phyloP scores from a whole-genome alignment of 1,284 basidiomycete genomes.

The Sphaerobolus stellatus region DNA sequence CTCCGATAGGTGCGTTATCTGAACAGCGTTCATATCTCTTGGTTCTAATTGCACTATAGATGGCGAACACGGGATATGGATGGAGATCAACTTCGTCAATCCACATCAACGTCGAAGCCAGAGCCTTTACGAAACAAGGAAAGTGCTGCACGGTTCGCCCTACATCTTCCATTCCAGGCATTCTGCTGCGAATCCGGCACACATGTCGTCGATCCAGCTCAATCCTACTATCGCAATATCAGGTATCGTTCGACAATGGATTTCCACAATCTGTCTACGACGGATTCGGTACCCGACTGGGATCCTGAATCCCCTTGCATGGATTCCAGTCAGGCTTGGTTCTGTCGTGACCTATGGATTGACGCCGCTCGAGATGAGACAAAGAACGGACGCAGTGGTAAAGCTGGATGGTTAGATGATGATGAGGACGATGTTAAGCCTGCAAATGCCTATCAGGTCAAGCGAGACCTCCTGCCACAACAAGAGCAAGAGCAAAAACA shows the following conservation, averaged over 20 bases:
- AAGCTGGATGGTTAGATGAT: slow-evolving; percentile 18
- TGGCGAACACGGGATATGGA: slow-evolving; percentile 96
- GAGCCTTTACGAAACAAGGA: slow-evolving; percentile 84
- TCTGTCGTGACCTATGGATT: slow-evolving; percentile 92
- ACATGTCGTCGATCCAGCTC: slow-evolving; percentile 89
- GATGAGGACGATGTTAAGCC: slow-evolving; percentile 13
- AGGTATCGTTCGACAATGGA: slow-evolving; percentile 76
- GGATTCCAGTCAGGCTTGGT: slow-evolving; percentile 93
- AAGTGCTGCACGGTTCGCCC: slow-evolving; percentile 79
- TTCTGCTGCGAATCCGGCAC: slow-evolving; percentile 97
- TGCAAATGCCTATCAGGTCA: slow-evolving; percentile 8
- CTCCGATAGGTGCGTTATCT: slow-evolving; percentile 73
- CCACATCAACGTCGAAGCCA: slow-evolving; percentile 87
- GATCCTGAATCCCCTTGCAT: slow-evolving; percentile 82
- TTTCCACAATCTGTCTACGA: slow-evolving; percentile 73
- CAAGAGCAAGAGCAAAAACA: slow-evolving; percentile 28
- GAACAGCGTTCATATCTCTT: neutral
- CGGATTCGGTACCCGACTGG: slow-evolving; percentile 56
- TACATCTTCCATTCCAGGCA: slow-evolving; percentile 93
- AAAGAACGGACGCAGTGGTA: slow-evolving; percentile 35
- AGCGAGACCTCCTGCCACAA: slow-evolving; percentile 19
- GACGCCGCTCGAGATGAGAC: slow-evolving; percentile 76
- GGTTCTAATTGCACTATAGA: slow-evolving; percentile 37
- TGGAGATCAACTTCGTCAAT: slow-evolving; percentile 93
- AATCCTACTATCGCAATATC: slow-evolving; percentile 90